phyloP scores from a whole-genome alignment of 176 grass and related monocot species.

The Elymus sibiricus region DNA sequence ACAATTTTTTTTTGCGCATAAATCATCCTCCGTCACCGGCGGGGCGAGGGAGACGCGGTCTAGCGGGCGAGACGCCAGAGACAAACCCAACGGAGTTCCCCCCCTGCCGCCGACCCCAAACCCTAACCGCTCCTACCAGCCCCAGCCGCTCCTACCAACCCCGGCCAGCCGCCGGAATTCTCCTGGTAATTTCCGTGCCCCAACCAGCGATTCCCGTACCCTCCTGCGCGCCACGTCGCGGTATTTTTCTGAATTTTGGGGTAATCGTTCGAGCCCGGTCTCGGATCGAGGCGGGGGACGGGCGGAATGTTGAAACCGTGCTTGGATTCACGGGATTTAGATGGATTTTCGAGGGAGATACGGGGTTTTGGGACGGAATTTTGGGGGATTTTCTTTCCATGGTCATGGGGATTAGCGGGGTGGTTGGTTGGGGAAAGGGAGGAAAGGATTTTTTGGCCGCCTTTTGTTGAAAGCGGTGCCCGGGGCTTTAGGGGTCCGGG shows the following conservation, averaged over 20 bases:
- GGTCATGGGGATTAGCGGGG: constrained; percentile 5
- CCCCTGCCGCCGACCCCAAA: constrained; percentile 1
- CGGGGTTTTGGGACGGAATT: background rate
- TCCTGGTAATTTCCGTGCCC: constrained; percentile 5
- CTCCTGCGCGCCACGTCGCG: background rate
- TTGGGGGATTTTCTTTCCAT: background rate
- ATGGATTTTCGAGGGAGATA: background rate
- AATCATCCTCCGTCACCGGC: constrained; percentile 9
- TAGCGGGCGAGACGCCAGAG: constrained; percentile 10
- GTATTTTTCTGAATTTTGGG: background rate
- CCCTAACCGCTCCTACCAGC: constrained; percentile 20
- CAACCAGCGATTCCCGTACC: background rate
- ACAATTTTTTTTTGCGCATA: background rate
- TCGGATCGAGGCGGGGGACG: background rate
- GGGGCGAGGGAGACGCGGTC: constrained; percentile 15
- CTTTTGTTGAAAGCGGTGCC: background rate
- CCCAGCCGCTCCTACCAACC: background rate
- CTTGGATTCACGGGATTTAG: constrained; percentile 19
- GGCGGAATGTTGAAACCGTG: background rate
- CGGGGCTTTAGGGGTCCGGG: background rate
- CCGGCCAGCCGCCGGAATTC: background rate
- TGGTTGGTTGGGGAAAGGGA: constrained; percentile 23
- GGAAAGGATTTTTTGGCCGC: constrained; percentile 18
- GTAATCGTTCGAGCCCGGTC: background rate
- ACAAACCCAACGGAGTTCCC: background rate